These are phyloP conservation scores for Papiliotrema flavescens DNA, from an alignment of 1,284 basidiomycete species.

Conservation along the genomic window DNA sequence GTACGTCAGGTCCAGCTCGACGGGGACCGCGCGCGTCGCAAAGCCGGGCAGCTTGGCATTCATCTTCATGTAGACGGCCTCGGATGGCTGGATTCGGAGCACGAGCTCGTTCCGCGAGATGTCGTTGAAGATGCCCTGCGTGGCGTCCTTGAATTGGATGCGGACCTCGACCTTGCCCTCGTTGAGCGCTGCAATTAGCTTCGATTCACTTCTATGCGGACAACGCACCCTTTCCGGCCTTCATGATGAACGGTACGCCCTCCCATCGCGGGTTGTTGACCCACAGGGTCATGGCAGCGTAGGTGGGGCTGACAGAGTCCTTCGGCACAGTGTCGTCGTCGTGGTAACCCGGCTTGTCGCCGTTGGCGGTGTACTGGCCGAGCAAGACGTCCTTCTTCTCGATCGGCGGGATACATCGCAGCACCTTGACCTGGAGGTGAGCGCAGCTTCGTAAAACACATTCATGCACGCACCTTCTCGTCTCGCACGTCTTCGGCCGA, in stretches of 20 bases:
- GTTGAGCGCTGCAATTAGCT: constrained; percentile 66
- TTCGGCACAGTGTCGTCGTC: constrained; percentile 92
- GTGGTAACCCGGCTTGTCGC: constrained; percentile 93
- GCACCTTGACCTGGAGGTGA: constrained; percentile 75
- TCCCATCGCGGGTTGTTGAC: constrained; percentile 96
- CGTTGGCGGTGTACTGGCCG: constrained; percentile 82
- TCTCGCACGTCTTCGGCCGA: constrained; percentile 93
- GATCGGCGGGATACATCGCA: constrained; percentile 82
- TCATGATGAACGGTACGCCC: constrained; percentile 93
- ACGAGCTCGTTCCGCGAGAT: constrained; percentile 93
- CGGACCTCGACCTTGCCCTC: constrained; percentile 96
- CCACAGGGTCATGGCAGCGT: constrained; percentile 79
- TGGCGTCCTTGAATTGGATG: constrained; percentile 94
- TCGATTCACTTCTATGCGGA: not conserved
- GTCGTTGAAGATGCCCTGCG: constrained; percentile 90
- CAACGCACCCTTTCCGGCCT: constrained; percentile 81
- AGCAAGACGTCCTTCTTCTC: constrained; percentile 72
- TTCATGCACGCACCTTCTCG: constrained; percentile 67
- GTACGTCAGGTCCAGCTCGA: constrained; percentile 96
- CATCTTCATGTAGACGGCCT: constrained; percentile 91
- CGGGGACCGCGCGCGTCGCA: constrained; percentile 80
- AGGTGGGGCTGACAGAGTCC: constrained; percentile 87
- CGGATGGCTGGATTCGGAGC: constrained; percentile 88
- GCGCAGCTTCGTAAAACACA: constrained; percentile 5
- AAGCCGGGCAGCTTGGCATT: constrained; percentile 91